phyloP scores from a whole-genome alignment of 2,329 filamentous ascomycete species.

The Aspergillus sp. region DNA sequence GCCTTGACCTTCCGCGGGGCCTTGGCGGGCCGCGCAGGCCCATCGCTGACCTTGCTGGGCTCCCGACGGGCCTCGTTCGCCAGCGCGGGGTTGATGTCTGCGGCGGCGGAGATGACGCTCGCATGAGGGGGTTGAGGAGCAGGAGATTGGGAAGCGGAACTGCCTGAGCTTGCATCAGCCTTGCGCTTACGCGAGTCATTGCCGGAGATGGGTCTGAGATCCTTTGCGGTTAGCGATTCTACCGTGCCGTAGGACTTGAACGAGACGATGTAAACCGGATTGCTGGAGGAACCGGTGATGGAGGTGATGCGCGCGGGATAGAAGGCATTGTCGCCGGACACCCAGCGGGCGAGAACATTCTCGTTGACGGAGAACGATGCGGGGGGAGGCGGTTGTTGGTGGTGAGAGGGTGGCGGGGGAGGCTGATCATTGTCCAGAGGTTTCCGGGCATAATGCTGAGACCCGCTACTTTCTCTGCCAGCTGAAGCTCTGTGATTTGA shows the following conservation, averaged over 20 bases:
- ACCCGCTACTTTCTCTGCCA: constrained; percentile 56
- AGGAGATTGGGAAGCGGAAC: constrained; percentile 42
- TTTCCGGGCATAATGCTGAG: no score
- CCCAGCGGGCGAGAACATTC: constrained; percentile 84
- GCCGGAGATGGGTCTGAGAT: constrained; percentile 72
- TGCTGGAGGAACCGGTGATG: constrained; percentile 86
- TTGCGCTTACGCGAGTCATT: constrained; percentile 76
- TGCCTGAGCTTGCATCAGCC: constrained; percentile 69
- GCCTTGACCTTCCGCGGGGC: constrained; percentile 78
- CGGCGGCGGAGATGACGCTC: constrained; percentile 63
- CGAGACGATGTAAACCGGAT: constrained; percentile 89
- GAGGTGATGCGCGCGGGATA: constrained; percentile 92
- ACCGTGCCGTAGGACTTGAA: constrained; percentile 85
- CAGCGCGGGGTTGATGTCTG: constrained; percentile 64
- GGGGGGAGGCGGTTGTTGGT: constrained; percentile 32
- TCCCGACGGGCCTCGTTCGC: constrained; percentile 64
- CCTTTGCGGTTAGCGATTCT: constrained; percentile 76
- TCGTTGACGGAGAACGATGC: constrained; percentile 82
- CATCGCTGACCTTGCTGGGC: constrained; percentile 61
- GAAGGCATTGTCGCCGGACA: constrained; percentile 81
- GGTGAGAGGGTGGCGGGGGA: neutral
- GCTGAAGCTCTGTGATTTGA: constrained; percentile 64
- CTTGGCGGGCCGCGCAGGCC: constrained; percentile 60
- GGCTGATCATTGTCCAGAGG: no score
- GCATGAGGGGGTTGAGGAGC: constrained; percentile 42